A percentile compares a stretch with the other conserved stretches of the same genome.
Conservation (phyloP, 2,329 filamentous ascomycete genomes). For the Eutypa lata region DNA sequence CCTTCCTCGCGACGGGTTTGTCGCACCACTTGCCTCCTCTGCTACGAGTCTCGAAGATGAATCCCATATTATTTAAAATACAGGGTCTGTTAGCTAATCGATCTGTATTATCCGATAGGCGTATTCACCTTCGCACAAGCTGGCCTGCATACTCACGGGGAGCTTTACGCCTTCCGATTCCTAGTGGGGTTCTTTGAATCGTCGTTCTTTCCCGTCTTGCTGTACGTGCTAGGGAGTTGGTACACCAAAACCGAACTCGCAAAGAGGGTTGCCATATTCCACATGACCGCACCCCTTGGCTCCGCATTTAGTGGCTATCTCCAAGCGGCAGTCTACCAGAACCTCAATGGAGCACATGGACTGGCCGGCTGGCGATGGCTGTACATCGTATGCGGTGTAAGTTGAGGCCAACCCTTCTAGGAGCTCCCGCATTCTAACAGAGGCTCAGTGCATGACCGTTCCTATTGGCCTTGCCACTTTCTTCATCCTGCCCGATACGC, state of each 20-base stretch:
- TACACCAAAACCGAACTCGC: conserved; percentile 27
- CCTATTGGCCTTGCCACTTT: no score
- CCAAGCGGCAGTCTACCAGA: conserved; percentile 26
- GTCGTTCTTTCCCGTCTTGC: conserved; percentile 25
- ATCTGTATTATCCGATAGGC: background rate
- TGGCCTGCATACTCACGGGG: conserved; percentile 13
- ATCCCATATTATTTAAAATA: no score
- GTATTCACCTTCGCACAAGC: conserved; percentile 28
- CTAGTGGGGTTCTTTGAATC: conserved; percentile 30
- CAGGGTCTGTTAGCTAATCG: background rate
- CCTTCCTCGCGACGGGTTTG: no score
- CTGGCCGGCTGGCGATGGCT: conserved; percentile 32
- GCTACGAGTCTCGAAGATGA: no score
- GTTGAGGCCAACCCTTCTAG: no score
- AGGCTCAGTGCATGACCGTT: no score
- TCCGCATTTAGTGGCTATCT: conserved; percentile 26
- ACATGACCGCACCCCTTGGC: conserved; percentile 24
- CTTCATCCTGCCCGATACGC: no score
- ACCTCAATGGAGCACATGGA: conserved; percentile 25
- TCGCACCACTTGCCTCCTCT: no score
- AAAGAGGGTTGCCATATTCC: conserved; percentile 25
- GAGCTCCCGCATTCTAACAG: no score
- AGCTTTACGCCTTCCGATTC: conserved; percentile 31
- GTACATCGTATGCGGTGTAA: conserved; percentile 13
- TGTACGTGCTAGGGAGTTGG: conserved; percentile 29